phyloP scores from a whole-genome alignment of 106 monocot species.

The Dioscorea zingiberensis region DNA sequence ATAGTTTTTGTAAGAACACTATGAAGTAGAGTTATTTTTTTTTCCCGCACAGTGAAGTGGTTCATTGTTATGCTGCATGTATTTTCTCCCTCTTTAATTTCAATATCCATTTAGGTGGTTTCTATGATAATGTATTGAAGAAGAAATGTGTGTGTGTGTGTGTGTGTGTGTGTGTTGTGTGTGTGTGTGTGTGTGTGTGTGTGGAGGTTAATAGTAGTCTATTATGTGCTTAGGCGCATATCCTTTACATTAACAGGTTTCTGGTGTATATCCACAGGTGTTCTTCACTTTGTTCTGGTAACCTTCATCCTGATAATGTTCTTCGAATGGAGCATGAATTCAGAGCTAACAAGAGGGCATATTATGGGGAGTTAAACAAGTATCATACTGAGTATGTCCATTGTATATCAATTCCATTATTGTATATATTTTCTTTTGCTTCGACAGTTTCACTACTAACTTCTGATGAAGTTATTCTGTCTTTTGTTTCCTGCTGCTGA shows the following conservation, averaged over 20 bases:
- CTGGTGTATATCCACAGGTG: conserved; percentile 29
- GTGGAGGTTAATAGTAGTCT: conserved; percentile 19
- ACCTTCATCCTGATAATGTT: conserved; percentile 63
- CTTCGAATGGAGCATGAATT: conserved; percentile 23
- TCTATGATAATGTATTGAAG: too few species aligned
- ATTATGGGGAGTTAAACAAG: conserved; percentile 38
- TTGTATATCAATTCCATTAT: background rate
- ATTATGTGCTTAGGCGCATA: too few species aligned
- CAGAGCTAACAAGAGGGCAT: conserved; percentile 33
- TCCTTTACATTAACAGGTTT: too few species aligned
- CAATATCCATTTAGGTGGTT: too few species aligned
- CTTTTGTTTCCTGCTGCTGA: conserved; percentile 8
- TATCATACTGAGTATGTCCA: conserved; percentile 49
- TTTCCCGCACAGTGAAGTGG: too few species aligned
- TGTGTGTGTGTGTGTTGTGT: conserved; percentile 29
- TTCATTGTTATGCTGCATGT: too few species aligned
- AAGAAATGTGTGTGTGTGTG: too few species aligned
- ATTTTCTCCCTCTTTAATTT: too few species aligned
- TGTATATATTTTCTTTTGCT: too few species aligned
- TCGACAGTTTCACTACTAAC: background rate
- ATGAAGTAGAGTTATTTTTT: too few species aligned
- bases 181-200: too few species aligned
- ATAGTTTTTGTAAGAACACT: too few species aligned
- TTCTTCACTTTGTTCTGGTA: conserved; percentile 50
- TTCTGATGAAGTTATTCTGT: background rate